Conservation (phyloP, 2,329 filamentous ascomycete genomes). For the Xylaria sp. region DNA sequence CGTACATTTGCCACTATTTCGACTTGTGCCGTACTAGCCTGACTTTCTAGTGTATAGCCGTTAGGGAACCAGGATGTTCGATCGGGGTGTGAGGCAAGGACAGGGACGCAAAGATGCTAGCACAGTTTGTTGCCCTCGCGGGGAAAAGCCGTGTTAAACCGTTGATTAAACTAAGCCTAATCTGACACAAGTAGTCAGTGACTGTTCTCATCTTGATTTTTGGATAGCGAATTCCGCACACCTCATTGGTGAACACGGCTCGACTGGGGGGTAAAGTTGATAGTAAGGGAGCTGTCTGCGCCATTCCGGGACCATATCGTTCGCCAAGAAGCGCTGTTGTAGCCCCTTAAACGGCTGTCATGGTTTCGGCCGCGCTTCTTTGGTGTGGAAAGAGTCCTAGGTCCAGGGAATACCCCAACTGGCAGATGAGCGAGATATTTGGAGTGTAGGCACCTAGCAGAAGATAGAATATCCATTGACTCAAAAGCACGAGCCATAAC, state of each 20-base stretch:
- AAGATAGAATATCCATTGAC: no score
- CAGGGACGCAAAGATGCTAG: background rate
- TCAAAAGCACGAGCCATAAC: no score
- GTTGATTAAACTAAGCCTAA: background rate
- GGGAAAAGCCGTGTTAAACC: background rate
- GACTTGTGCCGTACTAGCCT: no score
- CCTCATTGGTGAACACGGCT: background rate
- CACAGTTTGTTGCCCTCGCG: background rate
- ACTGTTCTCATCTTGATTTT: no score
- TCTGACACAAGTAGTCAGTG: background rate
- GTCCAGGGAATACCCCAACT: background rate
- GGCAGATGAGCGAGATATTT: background rate
- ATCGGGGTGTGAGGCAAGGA: slow-evolving; percentile 10
- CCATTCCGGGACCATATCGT: background rate
- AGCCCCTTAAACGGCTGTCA: background rate
- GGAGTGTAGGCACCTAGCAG: background rate
- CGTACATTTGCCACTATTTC: no score
- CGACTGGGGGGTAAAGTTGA: background rate
- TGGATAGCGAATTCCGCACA: background rate
- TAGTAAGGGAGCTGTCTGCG: slow-evolving; percentile 1
- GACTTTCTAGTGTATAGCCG: background rate
- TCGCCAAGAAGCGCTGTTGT: background rate
- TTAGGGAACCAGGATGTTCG: background rate
- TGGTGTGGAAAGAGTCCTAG: background rate
- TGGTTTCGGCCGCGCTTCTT: background rate